Conservation (phyloP, 73 alveolate species). For the Paramecium biaurelia region DNA sequence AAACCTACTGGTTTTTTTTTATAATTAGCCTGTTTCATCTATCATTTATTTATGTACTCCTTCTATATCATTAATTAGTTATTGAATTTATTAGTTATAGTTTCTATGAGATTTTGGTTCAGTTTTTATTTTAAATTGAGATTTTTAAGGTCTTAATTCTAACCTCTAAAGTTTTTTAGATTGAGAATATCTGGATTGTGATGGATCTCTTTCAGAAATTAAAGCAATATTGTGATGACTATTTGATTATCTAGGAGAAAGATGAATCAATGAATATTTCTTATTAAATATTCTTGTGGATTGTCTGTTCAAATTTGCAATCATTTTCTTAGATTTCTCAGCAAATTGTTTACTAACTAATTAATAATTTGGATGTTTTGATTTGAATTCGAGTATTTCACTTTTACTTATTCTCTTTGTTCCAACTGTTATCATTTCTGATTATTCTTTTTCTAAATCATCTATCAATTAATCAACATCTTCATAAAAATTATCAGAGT, state of each 20-base stretch:
- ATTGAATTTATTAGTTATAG: neutral
- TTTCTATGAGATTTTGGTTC: neutral
- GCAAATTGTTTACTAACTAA: conserved; percentile 7
- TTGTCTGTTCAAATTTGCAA: neutral
- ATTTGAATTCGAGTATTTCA: neutral
- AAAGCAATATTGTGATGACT: neutral
- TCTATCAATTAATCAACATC: neutral
- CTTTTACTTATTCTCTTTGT: neutral
- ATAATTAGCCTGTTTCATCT: neutral
- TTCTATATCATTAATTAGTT: neutral
- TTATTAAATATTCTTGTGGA: neutral
- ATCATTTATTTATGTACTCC: neutral
- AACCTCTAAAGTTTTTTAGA: neutral
- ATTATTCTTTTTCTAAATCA: neutral
- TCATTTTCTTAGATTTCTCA: neutral
- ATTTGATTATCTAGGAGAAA: neutral
- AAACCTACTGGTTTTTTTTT: neutral
- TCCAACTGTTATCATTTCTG: neutral
- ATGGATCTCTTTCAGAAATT: neutral
- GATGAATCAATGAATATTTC: neutral
- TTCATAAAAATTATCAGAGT: neutral
- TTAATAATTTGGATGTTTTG: neutral
- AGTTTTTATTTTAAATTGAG: conserved; percentile 6
- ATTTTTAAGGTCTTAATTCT: neutral
- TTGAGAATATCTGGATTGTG: neutral